Percentiles rank a stretch among this genome's conserved stretches.
Conservation (phyloP, 805 yeast genomes). For the Tetrapisispora namnaoensis region DNA sequence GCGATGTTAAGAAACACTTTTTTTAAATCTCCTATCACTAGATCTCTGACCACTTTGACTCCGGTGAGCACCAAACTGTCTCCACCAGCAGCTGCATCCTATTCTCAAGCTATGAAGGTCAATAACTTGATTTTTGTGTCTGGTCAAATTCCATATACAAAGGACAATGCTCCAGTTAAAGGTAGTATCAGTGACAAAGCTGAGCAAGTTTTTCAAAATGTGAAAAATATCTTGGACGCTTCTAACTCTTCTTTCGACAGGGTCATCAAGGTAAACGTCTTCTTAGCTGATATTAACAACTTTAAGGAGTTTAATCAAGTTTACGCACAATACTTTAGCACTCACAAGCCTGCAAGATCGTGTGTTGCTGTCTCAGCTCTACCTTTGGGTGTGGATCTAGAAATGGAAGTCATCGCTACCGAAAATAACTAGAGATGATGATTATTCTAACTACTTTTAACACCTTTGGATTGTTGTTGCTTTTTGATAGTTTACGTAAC, state of each 20-base stretch:
- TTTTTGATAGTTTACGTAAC: too few species aligned
- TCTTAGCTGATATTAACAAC: slow-evolving; percentile 81
- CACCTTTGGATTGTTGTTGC: too few species aligned
- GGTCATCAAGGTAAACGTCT: slow-evolving; percentile 78
- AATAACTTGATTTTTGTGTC: slow-evolving; percentile 83
- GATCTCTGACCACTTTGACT: slow-evolving; percentile 20
- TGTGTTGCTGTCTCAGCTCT: slow-evolving; percentile 91
- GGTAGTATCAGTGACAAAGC: slow-evolving; percentile 72
- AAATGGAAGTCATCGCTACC: slow-evolving; percentile 81
- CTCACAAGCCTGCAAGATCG: slow-evolving; percentile 91
- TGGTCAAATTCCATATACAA: slow-evolving; percentile 89
- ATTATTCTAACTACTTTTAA: background rate
- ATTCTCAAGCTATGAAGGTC: slow-evolving; percentile 91
- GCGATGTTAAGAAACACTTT: slow-evolving; percentile 1
- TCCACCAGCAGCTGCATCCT: slow-evolving; percentile 95
- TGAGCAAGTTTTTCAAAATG: slow-evolving; percentile 63
- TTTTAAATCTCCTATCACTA: background rate
- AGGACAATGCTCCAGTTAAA: slow-evolving; percentile 68
- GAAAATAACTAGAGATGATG: background rate
- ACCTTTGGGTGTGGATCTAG: slow-evolving; percentile 78
- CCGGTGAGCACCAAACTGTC: slow-evolving; percentile 64
- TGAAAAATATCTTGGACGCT: slow-evolving; percentile 65
- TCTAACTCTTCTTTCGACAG: slow-evolving; percentile 76
- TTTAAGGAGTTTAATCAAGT: slow-evolving; percentile 81
- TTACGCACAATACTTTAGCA: slow-evolving; percentile 64